These are phyloP conservation scores for Evernia prunastri DNA, from an alignment of 495 filamentous ascomycete species.

Conservation along the genomic window DNA sequence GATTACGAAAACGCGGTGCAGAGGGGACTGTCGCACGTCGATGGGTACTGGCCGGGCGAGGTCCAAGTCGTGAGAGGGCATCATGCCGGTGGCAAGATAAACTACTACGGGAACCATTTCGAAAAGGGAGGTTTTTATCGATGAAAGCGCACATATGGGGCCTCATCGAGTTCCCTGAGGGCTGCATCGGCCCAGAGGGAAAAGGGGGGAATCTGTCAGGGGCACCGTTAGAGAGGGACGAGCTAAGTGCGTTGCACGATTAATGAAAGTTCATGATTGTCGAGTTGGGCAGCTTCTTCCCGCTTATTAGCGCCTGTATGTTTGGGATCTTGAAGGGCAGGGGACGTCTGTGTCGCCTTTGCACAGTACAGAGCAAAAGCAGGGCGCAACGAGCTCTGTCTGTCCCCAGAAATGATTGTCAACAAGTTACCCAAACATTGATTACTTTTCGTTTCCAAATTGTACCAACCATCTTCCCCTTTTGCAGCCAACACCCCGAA, in stretches of 20 bases:
- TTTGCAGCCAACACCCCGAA: neutral
- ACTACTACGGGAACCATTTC: slow-evolving; percentile 51
- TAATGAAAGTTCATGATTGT: too few species aligned
- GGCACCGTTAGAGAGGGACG: neutral
- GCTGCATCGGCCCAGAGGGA: neutral
- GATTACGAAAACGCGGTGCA: slow-evolving; percentile 38
- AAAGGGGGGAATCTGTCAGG: neutral
- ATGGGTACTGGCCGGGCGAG: slow-evolving; percentile 51
- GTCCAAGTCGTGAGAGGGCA: slow-evolving; percentile 41
- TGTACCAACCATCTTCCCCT: neutral
- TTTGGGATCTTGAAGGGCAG: neutral
- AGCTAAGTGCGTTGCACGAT: too few species aligned
- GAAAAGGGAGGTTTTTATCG: slow-evolving; percentile 50
- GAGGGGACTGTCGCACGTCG: slow-evolving; percentile 35
- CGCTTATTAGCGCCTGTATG: neutral
- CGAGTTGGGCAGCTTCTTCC: neutral
- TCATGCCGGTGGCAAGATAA: slow-evolving; percentile 33
- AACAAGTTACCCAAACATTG: neutral
- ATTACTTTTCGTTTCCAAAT: neutral
- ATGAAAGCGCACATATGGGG: slow-evolving; percentile 25
- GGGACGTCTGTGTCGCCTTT: neutral
- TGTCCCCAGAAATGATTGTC: neutral
- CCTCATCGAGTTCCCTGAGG: neutral
- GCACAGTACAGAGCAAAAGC: neutral
- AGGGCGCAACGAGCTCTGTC: neutral